A percentile compares a stretch with the other conserved stretches of the same genome.
Conservation (phyloP, 495 filamentous ascomycete genomes). For the Viridothelium virens region DNA sequence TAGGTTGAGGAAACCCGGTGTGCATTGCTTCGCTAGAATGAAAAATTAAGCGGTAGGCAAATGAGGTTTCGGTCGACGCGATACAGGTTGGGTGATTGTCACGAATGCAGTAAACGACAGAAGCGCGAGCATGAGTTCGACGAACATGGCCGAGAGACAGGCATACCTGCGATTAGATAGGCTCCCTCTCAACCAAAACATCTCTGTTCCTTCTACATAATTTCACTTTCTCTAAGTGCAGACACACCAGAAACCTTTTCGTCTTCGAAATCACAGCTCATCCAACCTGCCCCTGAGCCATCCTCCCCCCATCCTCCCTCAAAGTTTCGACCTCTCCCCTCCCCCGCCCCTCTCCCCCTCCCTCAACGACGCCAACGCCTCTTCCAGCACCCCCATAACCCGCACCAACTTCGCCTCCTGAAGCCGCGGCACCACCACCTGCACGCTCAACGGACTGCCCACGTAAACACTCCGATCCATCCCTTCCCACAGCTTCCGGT, state of each 20-base stretch:
- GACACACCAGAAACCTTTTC: no score
- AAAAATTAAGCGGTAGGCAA: background rate
- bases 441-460: constrained; percentile 48
- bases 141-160: background rate
- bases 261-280: background rate
- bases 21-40: background rate
- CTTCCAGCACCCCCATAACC: constrained; percentile 45
- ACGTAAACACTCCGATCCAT: constrained; percentile 49
- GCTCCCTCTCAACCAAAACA: background rate
- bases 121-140: background rate
- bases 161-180: background rate
- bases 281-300: background rate
- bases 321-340: background rate
- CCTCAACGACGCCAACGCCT: constrained; percentile 24
- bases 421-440: constrained; percentile 53
- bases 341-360: background rate
- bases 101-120: background rate
- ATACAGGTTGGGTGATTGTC: background rate
- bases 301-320: background rate
- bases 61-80: background rate
- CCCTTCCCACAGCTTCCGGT: constrained; percentile 50
- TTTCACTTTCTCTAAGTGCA: no score
- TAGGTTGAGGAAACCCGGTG: background rate
- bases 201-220: background rate
- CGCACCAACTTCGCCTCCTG: constrained; percentile 50